Evolutionary conservation across 164 flowering plant genomes (phyloP).

Genomic region (Litsea cubeba): DNA sequence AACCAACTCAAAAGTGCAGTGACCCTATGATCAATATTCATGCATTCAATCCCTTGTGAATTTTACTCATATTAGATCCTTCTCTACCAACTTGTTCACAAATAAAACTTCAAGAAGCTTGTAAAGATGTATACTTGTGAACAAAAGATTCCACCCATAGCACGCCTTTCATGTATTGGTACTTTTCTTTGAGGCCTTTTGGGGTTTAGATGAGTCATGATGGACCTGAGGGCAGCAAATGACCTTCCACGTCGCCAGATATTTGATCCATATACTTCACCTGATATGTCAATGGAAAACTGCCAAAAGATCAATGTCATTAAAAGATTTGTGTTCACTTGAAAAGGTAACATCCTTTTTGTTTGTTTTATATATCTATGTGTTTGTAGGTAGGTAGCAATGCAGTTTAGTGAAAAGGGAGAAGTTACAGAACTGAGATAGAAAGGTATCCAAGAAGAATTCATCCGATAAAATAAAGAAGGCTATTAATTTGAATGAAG

Average conservation of each 20-base stretch:
- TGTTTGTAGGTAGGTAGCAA: neutral
- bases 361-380: neutral
- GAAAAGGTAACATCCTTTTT: neutral
- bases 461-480: no score
- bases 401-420: neutral
- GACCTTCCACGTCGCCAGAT: slow-evolving; percentile 31
- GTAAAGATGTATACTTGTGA: slow-evolving; percentile 27
- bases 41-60: neutral
- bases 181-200: slow-evolving; percentile 26
- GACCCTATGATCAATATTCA: neutral
- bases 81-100: neutral
- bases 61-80: neutral
- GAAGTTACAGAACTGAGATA: no score
- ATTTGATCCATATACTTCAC: slow-evolving; percentile 14
- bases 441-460: no score
- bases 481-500: no score
- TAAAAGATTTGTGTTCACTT: neutral
- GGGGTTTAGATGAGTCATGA: slow-evolving; percentile 27
- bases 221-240: slow-evolving; percentile 44
- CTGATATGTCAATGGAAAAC: slow-evolving; percentile 8
- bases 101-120: neutral
- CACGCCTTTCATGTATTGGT: slow-evolving; percentile 39
- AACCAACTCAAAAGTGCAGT: no score
- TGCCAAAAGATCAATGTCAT: slow-evolving; percentile 11
- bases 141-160: slow-evolving; percentile 50